Conservation (phyloP, 768 basidiomycete species). For the Vararia minispora region DNA sequence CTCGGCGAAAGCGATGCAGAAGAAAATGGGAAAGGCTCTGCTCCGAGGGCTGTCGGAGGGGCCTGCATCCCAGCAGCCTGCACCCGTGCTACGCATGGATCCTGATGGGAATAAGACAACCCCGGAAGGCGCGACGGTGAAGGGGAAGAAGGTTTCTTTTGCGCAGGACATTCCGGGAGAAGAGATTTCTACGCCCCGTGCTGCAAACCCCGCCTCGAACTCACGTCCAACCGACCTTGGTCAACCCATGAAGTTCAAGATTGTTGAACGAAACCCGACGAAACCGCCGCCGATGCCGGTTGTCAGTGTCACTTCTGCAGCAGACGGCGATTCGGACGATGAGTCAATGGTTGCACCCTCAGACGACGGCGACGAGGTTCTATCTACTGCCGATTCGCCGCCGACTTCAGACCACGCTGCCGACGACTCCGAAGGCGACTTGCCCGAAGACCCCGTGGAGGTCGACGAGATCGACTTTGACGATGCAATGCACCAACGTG, state of each 20-base stretch:
- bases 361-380: constrained; percentile 20
- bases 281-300: constrained; percentile 17
- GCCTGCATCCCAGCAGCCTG: too few relatives aligned
- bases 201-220: constrained; percentile 12
- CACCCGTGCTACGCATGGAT: too few relatives aligned
- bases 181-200: constrained; percentile 13
- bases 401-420: neutral
- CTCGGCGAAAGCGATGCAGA: constrained; percentile 43
- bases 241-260: constrained; percentile 48
- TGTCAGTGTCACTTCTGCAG: too few relatives aligned
- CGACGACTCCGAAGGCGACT: constrained; percentile 14
- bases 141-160: constrained; percentile 58
- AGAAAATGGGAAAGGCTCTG: constrained; percentile 69
- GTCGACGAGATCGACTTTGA: constrained; percentile 50
- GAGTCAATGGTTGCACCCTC: constrained; percentile 39
- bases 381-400: constrained; percentile 8
- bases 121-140: too few relatives aligned
- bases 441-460: constrained; percentile 27
- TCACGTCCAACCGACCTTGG: constrained; percentile 15
- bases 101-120: too few relatives aligned
- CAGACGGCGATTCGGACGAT: constrained; percentile 54
- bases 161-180: constrained; percentile 29
- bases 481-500: constrained; percentile 57
- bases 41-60: constrained; percentile 33
- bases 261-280: constrained; percentile 50